Base-by-base conservation (phyloP, 345 rosid species). In the Citrus mangshanensis region DNA sequence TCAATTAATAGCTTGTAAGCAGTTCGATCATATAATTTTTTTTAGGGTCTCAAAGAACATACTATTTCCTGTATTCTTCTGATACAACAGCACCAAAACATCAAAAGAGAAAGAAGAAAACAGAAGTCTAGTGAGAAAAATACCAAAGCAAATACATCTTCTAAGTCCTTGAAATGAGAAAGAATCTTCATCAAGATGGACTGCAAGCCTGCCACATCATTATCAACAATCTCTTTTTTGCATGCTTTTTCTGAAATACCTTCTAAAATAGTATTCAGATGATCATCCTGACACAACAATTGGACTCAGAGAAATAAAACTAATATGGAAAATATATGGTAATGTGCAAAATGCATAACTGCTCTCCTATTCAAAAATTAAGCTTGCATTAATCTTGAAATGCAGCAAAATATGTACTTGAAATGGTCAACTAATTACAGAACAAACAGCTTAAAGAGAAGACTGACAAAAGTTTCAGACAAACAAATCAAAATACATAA, bases 111-210 rank as follows among this genome's bases (percentile, higher is more conserved):
- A 28, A 35, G 32, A 32, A 55, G 40, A 54, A 62, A 18, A 13
- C 24, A 59, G 59, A 82, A 75, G 22, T 46, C 49, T 59, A 76
- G 78, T 68, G 27, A 78, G 74, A 74, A 74, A 79, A 78, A 71
- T 93, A 92, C 98, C 98, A 93, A 76, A 65, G 88, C 54, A 89
- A 93, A 85, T 66, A 93, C 81, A 72, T 84, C 84, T 70, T 90
- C 87, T 82, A 92, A 84, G 80, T 92, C 87, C 85, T 88, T 85
- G 68, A 87, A 86, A 87, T 89, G 89, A 79, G 91, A 86, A 69
- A 95, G 92, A 79, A 95, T 81, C 88, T 92, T 93, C 88, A 85
- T 78, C 79, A 95, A 84, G 70, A 93, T 87, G 75, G 97, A 92
- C 84, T 93, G 93, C 93, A 95, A 80, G 83, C 85, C 84, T 75